phyloP scores from a whole-genome alignment of 164 flowering plant genomes.

The Liriodendron chinense region DNA sequence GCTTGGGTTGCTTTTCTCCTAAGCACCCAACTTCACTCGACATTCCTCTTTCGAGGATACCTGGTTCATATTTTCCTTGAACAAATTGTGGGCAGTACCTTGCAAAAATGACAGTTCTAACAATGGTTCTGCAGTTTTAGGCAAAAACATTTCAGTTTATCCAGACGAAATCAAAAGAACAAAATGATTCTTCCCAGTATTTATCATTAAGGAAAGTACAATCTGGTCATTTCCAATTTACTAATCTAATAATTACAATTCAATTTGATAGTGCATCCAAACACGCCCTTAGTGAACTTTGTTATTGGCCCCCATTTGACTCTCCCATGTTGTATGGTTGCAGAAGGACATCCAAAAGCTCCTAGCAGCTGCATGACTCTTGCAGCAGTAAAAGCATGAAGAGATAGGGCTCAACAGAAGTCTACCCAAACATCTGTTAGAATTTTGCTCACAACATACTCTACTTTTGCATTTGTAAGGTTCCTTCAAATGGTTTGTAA shows the following conservation, averaged over 20 bases:
- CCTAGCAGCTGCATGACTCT: slow-evolving; percentile 50
- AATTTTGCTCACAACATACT: not conserved
- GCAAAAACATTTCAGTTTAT: too few species aligned
- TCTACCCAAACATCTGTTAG: not conserved
- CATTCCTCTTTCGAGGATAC: too few species aligned
- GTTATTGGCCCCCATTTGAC: not conserved
- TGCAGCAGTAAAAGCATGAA: not conserved
- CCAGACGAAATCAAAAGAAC: too few species aligned
- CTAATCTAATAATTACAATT: not conserved
- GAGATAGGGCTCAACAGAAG: not conserved
- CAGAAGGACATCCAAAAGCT: slow-evolving; percentile 88
- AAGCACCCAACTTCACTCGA: too few species aligned
- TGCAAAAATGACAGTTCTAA: too few species aligned
- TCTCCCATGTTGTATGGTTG: slow-evolving; percentile 9
- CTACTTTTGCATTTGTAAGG: not conserved
- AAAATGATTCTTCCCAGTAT: too few species aligned
- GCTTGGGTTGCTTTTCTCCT: too few species aligned
- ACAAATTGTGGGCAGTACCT: too few species aligned
- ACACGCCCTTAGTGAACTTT: not conserved
- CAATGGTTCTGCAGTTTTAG: too few species aligned
- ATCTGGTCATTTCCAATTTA: too few species aligned
- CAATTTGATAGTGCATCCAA: not conserved
- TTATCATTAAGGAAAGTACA: not conserved
- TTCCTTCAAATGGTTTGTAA: not conserved
- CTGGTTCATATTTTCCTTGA: too few species aligned